phyloP scores from a whole-genome alignment of 371 early-diverging fungal genomes.

The Apophysomyces elegans region DNA sequence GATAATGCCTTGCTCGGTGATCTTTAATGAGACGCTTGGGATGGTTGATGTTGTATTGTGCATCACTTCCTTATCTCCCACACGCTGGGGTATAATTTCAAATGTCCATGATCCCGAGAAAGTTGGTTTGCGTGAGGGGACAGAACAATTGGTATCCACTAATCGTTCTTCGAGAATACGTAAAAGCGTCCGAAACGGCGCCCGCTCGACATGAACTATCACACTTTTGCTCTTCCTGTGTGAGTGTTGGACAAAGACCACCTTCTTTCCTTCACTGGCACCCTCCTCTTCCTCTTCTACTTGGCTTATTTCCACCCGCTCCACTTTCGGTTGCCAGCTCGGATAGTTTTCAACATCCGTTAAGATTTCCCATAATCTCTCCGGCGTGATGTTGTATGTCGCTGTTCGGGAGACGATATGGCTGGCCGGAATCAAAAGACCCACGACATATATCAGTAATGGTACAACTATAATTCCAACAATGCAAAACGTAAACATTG shows the following conservation, averaged over 20 bases:
- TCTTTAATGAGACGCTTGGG: constrained; percentile 26
- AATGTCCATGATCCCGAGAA: constrained; percentile 38
- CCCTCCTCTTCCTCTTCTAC: constrained; percentile 28
- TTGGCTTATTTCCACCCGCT: constrained; percentile 15
- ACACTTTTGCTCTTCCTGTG: constrained; percentile 33
- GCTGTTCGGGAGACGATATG: constrained; percentile 29
- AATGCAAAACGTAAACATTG: constrained; percentile 4
- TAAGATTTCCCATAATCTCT: constrained; percentile 42
- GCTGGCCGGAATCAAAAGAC: constrained; percentile 27
- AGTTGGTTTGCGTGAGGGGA: constrained; percentile 23
- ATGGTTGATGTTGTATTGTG: neutral
- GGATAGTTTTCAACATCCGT: constrained; percentile 42
- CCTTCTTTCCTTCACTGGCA: constrained; percentile 16
- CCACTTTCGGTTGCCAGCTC: constrained; percentile 41
- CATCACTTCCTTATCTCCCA: constrained; percentile 22
- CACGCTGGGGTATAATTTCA: constrained; percentile 21
- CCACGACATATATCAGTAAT: constrained; percentile 24
- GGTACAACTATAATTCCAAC: constrained; percentile 19
- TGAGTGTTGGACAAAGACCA: constrained; percentile 40
- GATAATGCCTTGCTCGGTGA: constrained; percentile 52
- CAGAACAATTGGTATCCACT: neutral
- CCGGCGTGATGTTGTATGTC: constrained; percentile 26
- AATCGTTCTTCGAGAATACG: constrained; percentile 44
- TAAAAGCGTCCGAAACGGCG: constrained; percentile 29
- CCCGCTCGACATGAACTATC: constrained; percentile 41